phyloP scores from a whole-genome alignment of 75 land plant genomes.

The Larix kaempferi region DNA sequence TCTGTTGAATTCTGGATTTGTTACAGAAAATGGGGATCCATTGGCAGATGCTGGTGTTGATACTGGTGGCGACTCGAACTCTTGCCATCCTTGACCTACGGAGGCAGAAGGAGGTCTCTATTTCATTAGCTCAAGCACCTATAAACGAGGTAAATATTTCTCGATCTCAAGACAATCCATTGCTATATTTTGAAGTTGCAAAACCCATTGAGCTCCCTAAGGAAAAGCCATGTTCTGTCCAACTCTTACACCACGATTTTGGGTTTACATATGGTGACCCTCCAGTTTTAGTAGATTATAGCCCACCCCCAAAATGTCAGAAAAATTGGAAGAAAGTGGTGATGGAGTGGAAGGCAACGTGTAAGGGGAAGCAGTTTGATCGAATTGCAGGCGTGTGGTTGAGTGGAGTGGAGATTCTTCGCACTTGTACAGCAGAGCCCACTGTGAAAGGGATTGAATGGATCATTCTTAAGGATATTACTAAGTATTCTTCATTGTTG shows the following conservation, averaged over 20 bases:
- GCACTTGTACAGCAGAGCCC: constrained; percentile 44
- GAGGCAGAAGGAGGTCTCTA: neutral
- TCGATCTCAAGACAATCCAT: constrained; percentile 7
- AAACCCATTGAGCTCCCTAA: constrained; percentile 43
- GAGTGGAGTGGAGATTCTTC: constrained; percentile 31
- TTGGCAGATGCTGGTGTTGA: neutral
- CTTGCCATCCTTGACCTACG: neutral
- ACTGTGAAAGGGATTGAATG: constrained; percentile 20
- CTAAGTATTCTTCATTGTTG: constrained; percentile 20
- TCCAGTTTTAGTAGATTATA: constrained; percentile 45
- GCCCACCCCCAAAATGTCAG: constrained; percentile 43
- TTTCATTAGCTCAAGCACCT: neutral
- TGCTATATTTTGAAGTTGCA: constrained; percentile 45
- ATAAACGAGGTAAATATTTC: neutral
- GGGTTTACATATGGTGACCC: constrained; percentile 46
- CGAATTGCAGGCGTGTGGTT: constrained; percentile 36
- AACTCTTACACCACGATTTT: constrained; percentile 52
- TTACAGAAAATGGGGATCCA: neutral
- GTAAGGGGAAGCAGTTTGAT: constrained; percentile 28
- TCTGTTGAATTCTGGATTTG: neutral
- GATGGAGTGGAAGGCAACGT: constrained; percentile 21
- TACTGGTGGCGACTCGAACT: neutral
- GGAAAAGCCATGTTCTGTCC: constrained; percentile 39
- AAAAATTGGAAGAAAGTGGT: constrained; percentile 16
- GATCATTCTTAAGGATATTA: constrained; percentile 31